phyloP scores from a whole-genome alignment of 371 early-diverging fungal genomes.

The Rhizopus arrhizus region DNA sequence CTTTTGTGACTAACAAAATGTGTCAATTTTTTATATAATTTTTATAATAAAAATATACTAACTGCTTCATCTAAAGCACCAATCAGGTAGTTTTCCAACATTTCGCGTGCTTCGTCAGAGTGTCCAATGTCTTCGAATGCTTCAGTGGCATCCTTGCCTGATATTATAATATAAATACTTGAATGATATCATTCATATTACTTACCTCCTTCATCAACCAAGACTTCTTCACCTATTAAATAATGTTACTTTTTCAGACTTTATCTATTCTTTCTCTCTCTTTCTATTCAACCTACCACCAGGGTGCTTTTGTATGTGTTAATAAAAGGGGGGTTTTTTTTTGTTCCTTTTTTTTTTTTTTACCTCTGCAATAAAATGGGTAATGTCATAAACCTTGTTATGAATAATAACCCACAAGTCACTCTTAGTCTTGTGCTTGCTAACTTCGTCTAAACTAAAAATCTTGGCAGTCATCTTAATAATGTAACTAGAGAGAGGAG shows the following conservation, averaged over 20 bases:
- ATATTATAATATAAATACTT: conserved; percentile 61
- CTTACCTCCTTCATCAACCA: conserved; percentile 60
- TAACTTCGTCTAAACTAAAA: conserved; percentile 59
- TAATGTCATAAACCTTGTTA: conserved; percentile 85
- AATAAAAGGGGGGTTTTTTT: background rate
- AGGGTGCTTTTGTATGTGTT: conserved; percentile 39
- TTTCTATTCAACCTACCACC: conserved; percentile 63
- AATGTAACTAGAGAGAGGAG: conserved; percentile 4
- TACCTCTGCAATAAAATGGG: conserved; percentile 76
- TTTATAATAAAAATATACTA: conserved; percentile 2
- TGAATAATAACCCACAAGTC: conserved; percentile 75
- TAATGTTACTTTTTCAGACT: background rate
- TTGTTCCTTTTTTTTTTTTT: background rate
- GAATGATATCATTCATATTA: conserved; percentile 71
- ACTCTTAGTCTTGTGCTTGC: conserved; percentile 56
- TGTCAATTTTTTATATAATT: too few species aligned
- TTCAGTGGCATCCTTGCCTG: conserved; percentile 78
- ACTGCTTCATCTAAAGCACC: conserved; percentile 47
- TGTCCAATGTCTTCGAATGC: conserved; percentile 91
- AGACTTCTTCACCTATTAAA: conserved; percentile 61
- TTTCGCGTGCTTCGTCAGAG: conserved; percentile 71
- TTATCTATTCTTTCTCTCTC: too few species aligned
- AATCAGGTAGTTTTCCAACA: conserved; percentile 42
- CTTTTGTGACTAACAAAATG: conserved; percentile 27
- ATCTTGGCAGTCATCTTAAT: conserved; percentile 16